Base-by-base conservation (phyloP, 257 asterid genomes). In the Lycium barbarum region DNA sequence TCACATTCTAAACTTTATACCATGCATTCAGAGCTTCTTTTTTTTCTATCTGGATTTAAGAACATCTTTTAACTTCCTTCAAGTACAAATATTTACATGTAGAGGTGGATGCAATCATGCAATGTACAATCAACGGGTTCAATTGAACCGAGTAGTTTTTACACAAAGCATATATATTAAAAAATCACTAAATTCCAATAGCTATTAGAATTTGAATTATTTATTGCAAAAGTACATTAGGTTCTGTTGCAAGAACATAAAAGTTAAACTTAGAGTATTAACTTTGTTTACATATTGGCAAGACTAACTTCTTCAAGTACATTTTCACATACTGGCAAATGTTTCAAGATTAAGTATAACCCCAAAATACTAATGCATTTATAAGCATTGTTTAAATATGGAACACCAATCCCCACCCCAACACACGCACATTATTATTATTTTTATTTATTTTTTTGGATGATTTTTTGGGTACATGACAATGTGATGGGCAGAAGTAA, bases 401-500 rank as follows among this genome's bases (percentile, higher is more conserved):
- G 15, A 26, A 22, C 7, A 13, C 40, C 33, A 26, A 26, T 22
- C 66, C 9, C 11, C 62, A 5, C 40, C 70, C 38, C 17, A 12
- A 20, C 68, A 1, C 12, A 22, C 14, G n/a, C 68, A 20, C 11
- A 20, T 5, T 0, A 13, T 14, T n/a, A 11, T 66, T 68, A 17
- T 26, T 12, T 26, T 3, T 20, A 13, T 67, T 67, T 20, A 6
- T 22, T 63, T 40, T 40, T 40, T 40, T 0, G 33, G 33, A 26
- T 1, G 6, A 40, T 1, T 40, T 40, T 63, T 63, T 73, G 10
- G 20, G 35, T 49, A 73, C 26, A 26, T 14, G 82, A 78, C 1
- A 78, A 22, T 53, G 17, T 78, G 65, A 78, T 78, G 62, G 26
- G 53, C 84, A 90, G 96, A 85, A 2, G 87, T 72, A 66, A 87